These are phyloP conservation scores for Pseudonectria foliicola DNA, from an alignment of 2,329 filamentous ascomycete species.

Conservation along the genomic window DNA sequence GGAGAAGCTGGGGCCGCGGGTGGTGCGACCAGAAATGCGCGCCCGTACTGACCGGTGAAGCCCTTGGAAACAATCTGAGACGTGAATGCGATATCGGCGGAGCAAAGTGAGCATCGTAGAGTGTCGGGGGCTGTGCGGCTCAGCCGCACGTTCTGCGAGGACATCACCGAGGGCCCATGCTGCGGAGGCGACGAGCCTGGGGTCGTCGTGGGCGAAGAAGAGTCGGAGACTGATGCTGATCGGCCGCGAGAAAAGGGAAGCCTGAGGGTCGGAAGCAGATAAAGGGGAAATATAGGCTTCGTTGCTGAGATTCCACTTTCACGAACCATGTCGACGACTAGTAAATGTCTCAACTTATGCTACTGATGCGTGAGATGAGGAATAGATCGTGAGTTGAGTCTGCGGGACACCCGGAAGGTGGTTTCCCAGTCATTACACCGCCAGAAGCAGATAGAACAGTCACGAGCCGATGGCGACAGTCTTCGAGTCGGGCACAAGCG, in stretches of 20 bases:
- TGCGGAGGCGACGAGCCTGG: conserved; percentile 19
- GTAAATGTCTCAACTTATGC: no score
- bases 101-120: conserved; percentile 51
- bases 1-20: conserved; percentile 18
- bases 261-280: conserved; percentile 44
- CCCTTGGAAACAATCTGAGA: conserved; percentile 58
- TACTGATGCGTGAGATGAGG: no score
- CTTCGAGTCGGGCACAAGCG: no score
- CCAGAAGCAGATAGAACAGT: no score
- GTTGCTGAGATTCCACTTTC: conserved; percentile 35
- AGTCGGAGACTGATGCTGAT: conserved; percentile 28
- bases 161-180: conserved; percentile 9
- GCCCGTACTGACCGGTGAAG: conserved; percentile 59
- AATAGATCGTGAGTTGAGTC: no score
- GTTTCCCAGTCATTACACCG: no score
- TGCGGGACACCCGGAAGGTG: no score
- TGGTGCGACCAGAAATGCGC: conserved; percentile 53
- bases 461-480: no score
- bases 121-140: conserved; percentile 43
- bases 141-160: conserved; percentile 23
- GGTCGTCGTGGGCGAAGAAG: conserved; percentile 23
- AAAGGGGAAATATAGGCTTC: conserved; percentile 41
- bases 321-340: conserved; percentile 21
- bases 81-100: conserved; percentile 52
- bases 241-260: conserved; percentile 40